phyloP scores from a whole-genome alignment of 2,329 filamentous ascomycete genomes.

The Peltaster fructicola region DNA sequence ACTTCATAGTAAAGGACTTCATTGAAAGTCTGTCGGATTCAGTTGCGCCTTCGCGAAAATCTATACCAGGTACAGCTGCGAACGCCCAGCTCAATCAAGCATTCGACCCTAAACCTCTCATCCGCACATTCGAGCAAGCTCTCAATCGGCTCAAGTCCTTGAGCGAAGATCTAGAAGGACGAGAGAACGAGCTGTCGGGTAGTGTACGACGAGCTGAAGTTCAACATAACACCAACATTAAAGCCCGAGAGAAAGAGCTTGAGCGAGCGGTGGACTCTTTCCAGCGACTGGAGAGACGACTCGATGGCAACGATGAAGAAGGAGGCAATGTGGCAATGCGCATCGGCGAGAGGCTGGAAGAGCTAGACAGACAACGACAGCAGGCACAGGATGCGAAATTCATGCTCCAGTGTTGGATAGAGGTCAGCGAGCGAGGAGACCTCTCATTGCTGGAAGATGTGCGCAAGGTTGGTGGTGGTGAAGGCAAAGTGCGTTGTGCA shows the following conservation, averaged over 20 bases:
- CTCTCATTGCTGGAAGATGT: constrained; percentile 79
- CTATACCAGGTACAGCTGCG: constrained; percentile 28
- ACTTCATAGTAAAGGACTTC: constrained; percentile 97
- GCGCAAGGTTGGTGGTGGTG: constrained; percentile 63
- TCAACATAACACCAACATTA: constrained; percentile 81
- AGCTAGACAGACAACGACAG: constrained; percentile 79
- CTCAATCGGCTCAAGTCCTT: constrained; percentile 51
- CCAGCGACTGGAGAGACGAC: constrained; percentile 67
- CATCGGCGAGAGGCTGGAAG: constrained; percentile 84
- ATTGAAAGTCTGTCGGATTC: constrained; percentile 81
- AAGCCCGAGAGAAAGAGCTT: constrained; percentile 71
- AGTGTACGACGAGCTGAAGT: constrained; percentile 81
- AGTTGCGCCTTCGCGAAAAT: constrained; percentile 64
- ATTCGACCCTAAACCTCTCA: constrained; percentile 93
- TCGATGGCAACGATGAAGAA: constrained; percentile 37
- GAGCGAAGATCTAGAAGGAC: constrained; percentile 70
- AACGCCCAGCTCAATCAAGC: constrained; percentile 17
- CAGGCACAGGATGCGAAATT: constrained; percentile 87
- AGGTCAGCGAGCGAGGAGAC: constrained; percentile 79
- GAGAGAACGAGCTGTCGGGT: constrained; percentile 78
- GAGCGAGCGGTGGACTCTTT: constrained; percentile 87
- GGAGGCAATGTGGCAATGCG: constrained; percentile 85
- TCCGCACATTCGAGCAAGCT: constrained; percentile 76
- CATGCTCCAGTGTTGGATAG: constrained; percentile 89
- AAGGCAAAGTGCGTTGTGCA: constrained; percentile 86